A percentile compares a stretch with the other conserved stretches of the same genome.
Conservation (phyloP, 2,329 filamentous ascomycete genomes). For the Coleophoma eucalyptorum region DNA sequence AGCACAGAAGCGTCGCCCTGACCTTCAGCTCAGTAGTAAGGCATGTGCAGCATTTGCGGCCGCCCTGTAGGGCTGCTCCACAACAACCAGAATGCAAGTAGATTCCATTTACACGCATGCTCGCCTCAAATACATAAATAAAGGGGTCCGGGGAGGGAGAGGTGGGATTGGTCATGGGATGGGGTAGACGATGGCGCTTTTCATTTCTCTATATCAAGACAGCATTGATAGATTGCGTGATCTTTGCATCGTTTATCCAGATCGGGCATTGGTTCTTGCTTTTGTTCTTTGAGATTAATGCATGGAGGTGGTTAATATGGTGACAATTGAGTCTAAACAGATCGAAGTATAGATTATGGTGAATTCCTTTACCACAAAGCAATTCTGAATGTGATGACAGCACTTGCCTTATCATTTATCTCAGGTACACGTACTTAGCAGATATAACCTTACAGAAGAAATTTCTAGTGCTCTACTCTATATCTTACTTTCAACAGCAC, state of each 20-base stretch:
- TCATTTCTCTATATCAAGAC: neutral
- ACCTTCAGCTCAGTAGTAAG: neutral
- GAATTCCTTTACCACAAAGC: too few species aligned
- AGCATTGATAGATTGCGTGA: neutral
- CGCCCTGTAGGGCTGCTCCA: too few species aligned
- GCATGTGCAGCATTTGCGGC: too few species aligned
- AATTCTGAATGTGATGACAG: too few species aligned
- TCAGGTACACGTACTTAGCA: too few species aligned
- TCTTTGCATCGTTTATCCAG: conserved; percentile 12
- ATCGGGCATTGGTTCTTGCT: neutral
- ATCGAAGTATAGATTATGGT: too few species aligned
- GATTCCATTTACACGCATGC: conserved; percentile 3
- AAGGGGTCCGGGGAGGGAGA: neutral
- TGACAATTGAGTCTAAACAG: too few species aligned
- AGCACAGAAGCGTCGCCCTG: conserved; percentile 4
- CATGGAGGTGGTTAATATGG: neutral
- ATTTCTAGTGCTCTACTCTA: conserved; percentile 1
- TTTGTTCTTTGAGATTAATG: neutral
- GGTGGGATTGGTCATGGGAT: neutral
- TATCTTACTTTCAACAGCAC: conserved; percentile 9
- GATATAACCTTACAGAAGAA: neutral
- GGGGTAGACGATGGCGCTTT: neutral
- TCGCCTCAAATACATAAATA: neutral
- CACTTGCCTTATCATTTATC: too few species aligned
- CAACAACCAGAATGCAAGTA: too few species aligned